Evolutionary conservation across 139 green algal genomes (phyloP).

Genomic region (Chlorella sp.): DNA sequence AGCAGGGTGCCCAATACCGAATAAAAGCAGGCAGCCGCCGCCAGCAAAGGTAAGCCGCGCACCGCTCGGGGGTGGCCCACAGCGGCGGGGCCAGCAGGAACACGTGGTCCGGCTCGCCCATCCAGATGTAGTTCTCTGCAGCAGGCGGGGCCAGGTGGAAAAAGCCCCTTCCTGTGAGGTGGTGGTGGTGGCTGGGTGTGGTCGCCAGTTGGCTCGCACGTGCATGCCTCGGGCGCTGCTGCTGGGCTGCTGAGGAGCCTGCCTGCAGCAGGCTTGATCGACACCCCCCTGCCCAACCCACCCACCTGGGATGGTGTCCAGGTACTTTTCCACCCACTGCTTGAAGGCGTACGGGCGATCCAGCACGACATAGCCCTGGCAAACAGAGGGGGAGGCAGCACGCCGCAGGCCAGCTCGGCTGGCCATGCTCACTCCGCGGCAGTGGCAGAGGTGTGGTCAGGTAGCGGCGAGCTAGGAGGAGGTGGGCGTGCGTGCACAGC

Average conservation of each 20-base stretch:
- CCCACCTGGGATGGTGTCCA: slow-evolving; percentile 27
- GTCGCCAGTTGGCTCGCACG: no score
- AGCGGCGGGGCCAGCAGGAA: slow-evolving; percentile 73
- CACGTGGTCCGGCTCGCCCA: slow-evolving; percentile 84
- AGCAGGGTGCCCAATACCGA: no score
- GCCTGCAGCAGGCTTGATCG: no score
- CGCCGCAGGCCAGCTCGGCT: neutral
- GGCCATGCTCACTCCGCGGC: no score
- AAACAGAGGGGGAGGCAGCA: no score
- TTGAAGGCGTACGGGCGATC: slow-evolving; percentile 72
- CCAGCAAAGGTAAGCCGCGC: no score
- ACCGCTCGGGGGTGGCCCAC: slow-evolving; percentile 45
- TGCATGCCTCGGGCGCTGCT: no score
- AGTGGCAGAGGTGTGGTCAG: neutral
- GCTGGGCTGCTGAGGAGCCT: no score
- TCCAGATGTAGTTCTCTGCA: slow-evolving; percentile 74
- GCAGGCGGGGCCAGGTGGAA: no score
- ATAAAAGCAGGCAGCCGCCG: no score
- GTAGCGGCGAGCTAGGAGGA: neutral
- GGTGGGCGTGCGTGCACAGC: neutral
- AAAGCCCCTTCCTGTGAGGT: no score
- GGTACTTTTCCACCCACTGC: slow-evolving; percentile 69
- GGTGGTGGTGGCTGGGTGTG: no score
- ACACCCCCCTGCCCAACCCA: neutral
- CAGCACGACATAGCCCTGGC: slow-evolving; percentile 72